phyloP scores from a whole-genome alignment of 306 rosid species.

The Trichosanthes cucumerina region DNA sequence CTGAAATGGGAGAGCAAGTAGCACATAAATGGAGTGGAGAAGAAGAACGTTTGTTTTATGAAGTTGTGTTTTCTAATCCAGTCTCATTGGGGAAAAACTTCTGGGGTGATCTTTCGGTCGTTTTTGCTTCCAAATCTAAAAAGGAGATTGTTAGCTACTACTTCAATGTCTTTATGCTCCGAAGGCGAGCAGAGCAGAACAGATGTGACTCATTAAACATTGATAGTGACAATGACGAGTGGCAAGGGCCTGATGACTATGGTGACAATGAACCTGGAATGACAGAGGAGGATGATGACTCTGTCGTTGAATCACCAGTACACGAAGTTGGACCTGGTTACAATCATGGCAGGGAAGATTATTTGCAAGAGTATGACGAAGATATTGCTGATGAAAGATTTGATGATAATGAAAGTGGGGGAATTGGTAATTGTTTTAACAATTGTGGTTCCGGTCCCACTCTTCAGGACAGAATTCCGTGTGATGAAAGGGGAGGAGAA shows the following conservation, averaged over 20 bases:
- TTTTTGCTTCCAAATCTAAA: conserved; percentile 53
- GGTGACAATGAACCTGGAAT: conserved; percentile 39
- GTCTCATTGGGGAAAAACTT: conserved; percentile 53
- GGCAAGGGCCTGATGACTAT: conserved; percentile 47
- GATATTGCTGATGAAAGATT: conserved; percentile 17
- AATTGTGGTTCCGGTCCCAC: conserved; percentile 18
- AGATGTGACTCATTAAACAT: conserved; percentile 32
- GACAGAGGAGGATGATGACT: conserved; percentile 57
- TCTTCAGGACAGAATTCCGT: conserved; percentile 20
- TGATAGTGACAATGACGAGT: conserved; percentile 90
- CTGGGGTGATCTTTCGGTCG: conserved; percentile 54
- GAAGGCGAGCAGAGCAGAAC: conserved; percentile 72
- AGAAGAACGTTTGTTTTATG: conserved; percentile 57
- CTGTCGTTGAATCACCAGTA: conserved; percentile 53
- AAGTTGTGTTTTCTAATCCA: conserved; percentile 58
- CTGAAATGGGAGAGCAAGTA: conserved; percentile 77
- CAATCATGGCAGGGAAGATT: conserved; percentile 20
- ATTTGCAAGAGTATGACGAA: conserved; percentile 31
- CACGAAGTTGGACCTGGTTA: conserved; percentile 21
- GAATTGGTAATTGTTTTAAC: conserved; percentile 1
- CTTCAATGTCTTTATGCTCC: conserved; percentile 82
- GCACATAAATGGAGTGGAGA: conserved; percentile 57
- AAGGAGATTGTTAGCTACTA: conserved; percentile 81
- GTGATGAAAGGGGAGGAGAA: conserved; percentile 26
- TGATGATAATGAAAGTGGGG: conserved; percentile 13